phyloP scores from a whole-genome alignment of 2,329 filamentous ascomycete species.

The Epichloe brachyelytri region DNA sequence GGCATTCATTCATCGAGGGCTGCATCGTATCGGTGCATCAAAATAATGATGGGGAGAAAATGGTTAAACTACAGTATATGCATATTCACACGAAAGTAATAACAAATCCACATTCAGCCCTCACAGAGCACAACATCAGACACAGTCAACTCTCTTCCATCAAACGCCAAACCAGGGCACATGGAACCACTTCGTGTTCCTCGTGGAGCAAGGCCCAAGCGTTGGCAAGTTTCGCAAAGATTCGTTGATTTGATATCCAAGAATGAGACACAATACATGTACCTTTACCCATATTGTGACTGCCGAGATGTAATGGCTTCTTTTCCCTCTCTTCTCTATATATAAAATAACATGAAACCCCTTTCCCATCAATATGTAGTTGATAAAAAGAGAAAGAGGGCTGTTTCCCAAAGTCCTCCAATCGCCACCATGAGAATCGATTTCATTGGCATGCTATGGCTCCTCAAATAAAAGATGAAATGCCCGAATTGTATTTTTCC shows the following conservation, averaged over 20 bases:
- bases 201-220: not conserved
- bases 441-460: not conserved
- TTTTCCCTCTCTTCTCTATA: not conserved
- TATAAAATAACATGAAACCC: not conserved
- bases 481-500: not conserved
- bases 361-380: not conserved
- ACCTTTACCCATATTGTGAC: not conserved
- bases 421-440: not conserved
- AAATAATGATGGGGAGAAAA: not conserved
- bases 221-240: not conserved
- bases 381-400: slow-evolving; percentile 1
- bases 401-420: not conserved
- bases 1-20: too few relatives aligned
- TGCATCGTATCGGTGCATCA: too few relatives aligned
- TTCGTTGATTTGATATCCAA: slow-evolving; percentile 1
- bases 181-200: not conserved
- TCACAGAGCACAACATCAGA: not conserved
- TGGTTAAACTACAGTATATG: not conserved
- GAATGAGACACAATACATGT: not conserved
- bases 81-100: not conserved
- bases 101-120: not conserved
- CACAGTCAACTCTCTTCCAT: not conserved
- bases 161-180: not conserved
- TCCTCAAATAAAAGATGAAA: not conserved
- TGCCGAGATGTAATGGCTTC: not conserved